Conservation (phyloP, 208 protist genomes). For the Crithidia brevicula region DNA sequence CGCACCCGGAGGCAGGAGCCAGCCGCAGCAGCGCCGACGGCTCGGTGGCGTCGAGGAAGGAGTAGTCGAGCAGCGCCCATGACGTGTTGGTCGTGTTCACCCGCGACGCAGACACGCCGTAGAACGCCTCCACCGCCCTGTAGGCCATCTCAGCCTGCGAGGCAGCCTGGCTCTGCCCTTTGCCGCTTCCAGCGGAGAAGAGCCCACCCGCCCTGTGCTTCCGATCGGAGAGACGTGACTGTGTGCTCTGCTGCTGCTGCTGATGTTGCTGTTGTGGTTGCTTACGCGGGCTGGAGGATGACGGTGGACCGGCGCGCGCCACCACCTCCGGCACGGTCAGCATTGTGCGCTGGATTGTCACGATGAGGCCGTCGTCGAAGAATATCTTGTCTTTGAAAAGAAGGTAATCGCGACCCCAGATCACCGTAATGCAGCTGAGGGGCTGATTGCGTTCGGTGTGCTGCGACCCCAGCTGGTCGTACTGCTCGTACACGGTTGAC, state of each 20-base stretch:
- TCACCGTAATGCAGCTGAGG: constrained; percentile 68
- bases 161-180: background rate
- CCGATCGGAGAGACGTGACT: constrained; percentile 10
- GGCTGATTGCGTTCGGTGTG: constrained; percentile 84
- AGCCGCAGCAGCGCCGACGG: constrained; percentile 47
- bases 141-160: constrained; percentile 33
- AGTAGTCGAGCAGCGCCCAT: constrained; percentile 61
- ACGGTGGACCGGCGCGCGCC: constrained; percentile 15
- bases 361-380: constrained; percentile 78
- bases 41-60: constrained; percentile 43
- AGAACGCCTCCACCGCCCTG: constrained; percentile 51
- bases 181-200: background rate
- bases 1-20: constrained; percentile 49
- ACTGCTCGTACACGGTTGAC: constrained; percentile 49
- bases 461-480: constrained; percentile 62
- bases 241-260: no score
- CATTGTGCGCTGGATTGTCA: constrained; percentile 81
- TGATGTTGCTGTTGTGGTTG: constrained; percentile 24
- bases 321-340: constrained; percentile 73
- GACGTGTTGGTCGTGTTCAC: constrained; percentile 41
- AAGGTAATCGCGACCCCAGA: constrained; percentile 70
- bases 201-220: background rate
- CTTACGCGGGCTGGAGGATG: constrained; percentile 3
- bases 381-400: constrained; percentile 79
- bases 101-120: constrained; percentile 45